These are phyloP conservation scores for Vaccinium corymbosum DNA, from an alignment of 148 eudicot species.

Conservation along the genomic window DNA sequence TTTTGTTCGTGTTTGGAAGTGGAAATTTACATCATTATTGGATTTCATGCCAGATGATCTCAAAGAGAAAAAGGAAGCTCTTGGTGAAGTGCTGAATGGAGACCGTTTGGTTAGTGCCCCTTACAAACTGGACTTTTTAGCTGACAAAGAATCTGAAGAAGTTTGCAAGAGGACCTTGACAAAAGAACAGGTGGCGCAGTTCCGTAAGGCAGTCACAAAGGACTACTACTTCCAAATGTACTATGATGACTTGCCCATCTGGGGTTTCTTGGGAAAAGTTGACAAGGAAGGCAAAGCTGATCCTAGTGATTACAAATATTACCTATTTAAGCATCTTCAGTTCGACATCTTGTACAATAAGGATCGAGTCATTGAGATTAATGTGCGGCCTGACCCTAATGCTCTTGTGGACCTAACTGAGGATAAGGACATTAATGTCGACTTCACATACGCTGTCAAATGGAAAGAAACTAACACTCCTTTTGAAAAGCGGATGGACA, in stretches of 20 bases:
- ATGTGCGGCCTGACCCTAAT: slow-evolving; percentile 54
- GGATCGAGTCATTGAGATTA: slow-evolving; percentile 64
- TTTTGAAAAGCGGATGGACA: slow-evolving; percentile 67
- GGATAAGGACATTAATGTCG: slow-evolving; percentile 57
- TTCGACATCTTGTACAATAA: slow-evolving; percentile 65
- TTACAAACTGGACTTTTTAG: slow-evolving; percentile 55
- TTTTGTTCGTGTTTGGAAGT: background rate
- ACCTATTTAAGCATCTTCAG: slow-evolving; percentile 58
- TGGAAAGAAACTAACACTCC: slow-evolving; percentile 58
- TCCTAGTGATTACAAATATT: slow-evolving; percentile 51
- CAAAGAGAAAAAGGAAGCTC: slow-evolving; percentile 71
- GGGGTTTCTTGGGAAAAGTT: slow-evolving; percentile 67
- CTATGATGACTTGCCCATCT: slow-evolving; percentile 66
- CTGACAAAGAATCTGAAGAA: slow-evolving; percentile 55
- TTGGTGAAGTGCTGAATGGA: slow-evolving; percentile 68
- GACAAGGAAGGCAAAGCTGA: slow-evolving; percentile 59
- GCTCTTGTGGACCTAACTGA: slow-evolving; percentile 60
- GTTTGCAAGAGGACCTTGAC: slow-evolving; percentile 50
- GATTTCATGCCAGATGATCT: slow-evolving; percentile 33
- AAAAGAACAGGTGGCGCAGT: slow-evolving; percentile 50
- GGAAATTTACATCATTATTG: background rate
- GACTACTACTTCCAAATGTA: slow-evolving; percentile 80
- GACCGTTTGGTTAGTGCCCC: slow-evolving; percentile 74
- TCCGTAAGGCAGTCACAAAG: slow-evolving; percentile 61
- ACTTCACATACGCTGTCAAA: slow-evolving; percentile 58